phyloP scores from a whole-genome alignment of 2,329 filamentous ascomycete species.

The Stromatinia cepivora region DNA sequence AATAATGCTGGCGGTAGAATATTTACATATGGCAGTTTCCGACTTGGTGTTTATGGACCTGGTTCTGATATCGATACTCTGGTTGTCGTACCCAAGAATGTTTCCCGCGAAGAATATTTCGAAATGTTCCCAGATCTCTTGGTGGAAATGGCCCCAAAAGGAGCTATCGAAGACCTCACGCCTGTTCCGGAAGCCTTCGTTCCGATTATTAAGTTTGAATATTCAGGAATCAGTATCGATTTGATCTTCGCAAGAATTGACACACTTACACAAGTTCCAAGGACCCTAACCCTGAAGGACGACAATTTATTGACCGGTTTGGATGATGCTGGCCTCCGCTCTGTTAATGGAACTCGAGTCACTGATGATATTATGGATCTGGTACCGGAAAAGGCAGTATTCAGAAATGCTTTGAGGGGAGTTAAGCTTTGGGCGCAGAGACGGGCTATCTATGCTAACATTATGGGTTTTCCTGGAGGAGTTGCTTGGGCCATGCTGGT shows the following conservation, averaged over 20 bases:
- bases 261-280: slow-evolving; percentile 68
- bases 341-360: slow-evolving; percentile 90
- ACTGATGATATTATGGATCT: slow-evolving; percentile 88
- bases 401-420: slow-evolving; percentile 82
- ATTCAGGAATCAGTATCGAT: slow-evolving; percentile 89
- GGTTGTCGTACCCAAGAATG: slow-evolving; percentile 86
- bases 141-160: slow-evolving; percentile 70
- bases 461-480: slow-evolving; percentile 94
- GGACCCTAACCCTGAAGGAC: slow-evolving; percentile 75
- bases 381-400: slow-evolving; percentile 86
- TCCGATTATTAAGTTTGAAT: slow-evolving; percentile 96
- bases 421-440: slow-evolving; percentile 96
- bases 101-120: slow-evolving; percentile 90
- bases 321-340: slow-evolving; percentile 82
- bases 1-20: slow-evolving; percentile 88
- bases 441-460: slow-evolving; percentile 91
- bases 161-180: slow-evolving; percentile 81
- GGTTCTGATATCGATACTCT: slow-evolving; percentile 98
- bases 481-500: slow-evolving; percentile 99
- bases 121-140: slow-evolving; percentile 80
- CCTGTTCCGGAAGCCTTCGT: slow-evolving; percentile 89
- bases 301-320: slow-evolving; percentile 82
- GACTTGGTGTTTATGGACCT: slow-evolving; percentile 89
- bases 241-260: slow-evolving; percentile 81
- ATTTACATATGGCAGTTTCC: slow-evolving; percentile 95